A percentile compares a stretch with the other conserved stretches of the same genome.
Conservation (phyloP, 2,329 filamentous ascomycete species). For the Thielaviopsis populi region DNA sequence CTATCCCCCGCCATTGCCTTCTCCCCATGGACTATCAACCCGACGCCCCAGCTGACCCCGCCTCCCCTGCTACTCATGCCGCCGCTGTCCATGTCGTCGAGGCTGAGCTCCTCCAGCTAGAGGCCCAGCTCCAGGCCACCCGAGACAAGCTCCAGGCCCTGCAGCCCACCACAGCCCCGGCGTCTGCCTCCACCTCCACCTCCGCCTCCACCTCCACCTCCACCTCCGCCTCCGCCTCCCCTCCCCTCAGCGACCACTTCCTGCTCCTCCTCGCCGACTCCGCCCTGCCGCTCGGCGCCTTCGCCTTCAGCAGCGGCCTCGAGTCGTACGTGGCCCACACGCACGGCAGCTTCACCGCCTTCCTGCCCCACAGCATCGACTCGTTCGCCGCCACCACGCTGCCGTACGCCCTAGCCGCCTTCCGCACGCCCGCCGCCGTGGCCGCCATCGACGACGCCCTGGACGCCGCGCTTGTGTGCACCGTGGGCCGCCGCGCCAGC, state of each 20-base stretch:
- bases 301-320: constrained; percentile 69
- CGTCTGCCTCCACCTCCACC: too few species aligned
- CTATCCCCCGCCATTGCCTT: not conserved
- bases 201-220: not conserved
- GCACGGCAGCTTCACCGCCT: constrained; percentile 40
- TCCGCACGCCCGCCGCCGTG: constrained; percentile 39
- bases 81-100: constrained; percentile 5
- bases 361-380: constrained; percentile 54
- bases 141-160: constrained; percentile 4
- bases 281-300: constrained; percentile 68
- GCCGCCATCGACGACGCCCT: constrained; percentile 54
- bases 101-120: constrained; percentile 10
- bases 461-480: constrained; percentile 62
- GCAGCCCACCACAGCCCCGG: not conserved
- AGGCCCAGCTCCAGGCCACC: constrained; percentile 5
- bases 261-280: constrained; percentile 68
- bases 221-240: not conserved
- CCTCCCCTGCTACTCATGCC: not conserved
- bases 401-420: constrained; percentile 57
- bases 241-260: constrained; percentile 38
- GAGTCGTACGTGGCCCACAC: constrained; percentile 69
- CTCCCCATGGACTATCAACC: not conserved
- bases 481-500: constrained; percentile 62
- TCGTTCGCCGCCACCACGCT: constrained; percentile 58
- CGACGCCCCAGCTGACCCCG: not conserved